phyloP scores from a whole-genome alignment of 768 basidiomycete species.

The Amanita jacksonii region DNA sequence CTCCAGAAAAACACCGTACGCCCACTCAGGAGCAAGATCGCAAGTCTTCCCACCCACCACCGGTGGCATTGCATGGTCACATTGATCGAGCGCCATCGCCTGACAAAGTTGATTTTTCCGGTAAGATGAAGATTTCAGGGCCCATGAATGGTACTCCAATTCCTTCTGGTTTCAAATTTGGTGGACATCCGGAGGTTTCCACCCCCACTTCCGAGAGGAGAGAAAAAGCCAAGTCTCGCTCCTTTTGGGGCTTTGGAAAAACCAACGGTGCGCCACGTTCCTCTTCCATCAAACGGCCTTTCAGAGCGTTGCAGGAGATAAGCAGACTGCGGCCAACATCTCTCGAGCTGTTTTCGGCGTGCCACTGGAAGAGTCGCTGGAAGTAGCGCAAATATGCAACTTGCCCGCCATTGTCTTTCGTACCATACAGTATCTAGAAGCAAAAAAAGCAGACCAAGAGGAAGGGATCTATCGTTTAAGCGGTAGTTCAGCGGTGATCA shows the following conservation, averaged over 20 bases:
- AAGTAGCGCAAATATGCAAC: conserved; percentile 81
- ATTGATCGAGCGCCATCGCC: conserved; percentile 45
- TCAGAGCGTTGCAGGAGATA: conserved; percentile 22
- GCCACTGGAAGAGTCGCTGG: conserved; percentile 76
- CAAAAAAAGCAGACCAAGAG: conserved; percentile 89
- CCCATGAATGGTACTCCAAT: conserved; percentile 81
- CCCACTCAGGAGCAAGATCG: conserved; percentile 42
- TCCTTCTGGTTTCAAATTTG: conserved; percentile 87
- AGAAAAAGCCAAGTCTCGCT: conserved; percentile 86
- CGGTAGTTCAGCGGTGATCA: conserved; percentile 93
- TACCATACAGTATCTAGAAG: conserved; percentile 90
- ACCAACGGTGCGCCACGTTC: conserved; percentile 33
- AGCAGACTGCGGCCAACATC: conserved; percentile 25
- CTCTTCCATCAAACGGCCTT: not conserved
- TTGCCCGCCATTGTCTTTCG: conserved; percentile 94
- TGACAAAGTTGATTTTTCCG: conserved; percentile 43
- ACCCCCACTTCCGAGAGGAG: conserved; percentile 53
- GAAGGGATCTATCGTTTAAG: conserved; percentile 97
- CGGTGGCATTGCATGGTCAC: conserved; percentile 41
- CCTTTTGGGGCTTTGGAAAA: conserved; percentile 89
- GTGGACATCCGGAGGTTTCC: conserved; percentile 45
- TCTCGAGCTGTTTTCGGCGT: conserved; percentile 85
- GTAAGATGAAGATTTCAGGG: conserved; percentile 81
- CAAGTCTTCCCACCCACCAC: conserved; percentile 57
- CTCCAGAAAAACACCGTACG: conserved; percentile 45